phyloP scores from a whole-genome alignment of 352 stramenopile genomes.

The Phytophthora palmivora region DNA sequence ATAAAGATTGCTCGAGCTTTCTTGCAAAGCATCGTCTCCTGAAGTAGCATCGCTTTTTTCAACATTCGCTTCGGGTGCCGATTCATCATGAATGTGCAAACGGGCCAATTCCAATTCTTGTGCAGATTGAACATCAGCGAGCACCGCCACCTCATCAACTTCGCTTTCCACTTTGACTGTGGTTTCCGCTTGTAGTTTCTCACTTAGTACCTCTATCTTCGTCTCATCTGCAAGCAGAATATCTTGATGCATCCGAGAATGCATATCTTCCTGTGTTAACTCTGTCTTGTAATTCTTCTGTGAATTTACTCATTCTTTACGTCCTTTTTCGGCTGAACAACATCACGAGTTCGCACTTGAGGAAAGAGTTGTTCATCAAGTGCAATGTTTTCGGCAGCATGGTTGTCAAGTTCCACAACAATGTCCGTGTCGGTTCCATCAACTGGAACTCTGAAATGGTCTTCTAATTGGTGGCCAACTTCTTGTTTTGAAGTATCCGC shows the following conservation, averaged over 20 bases:
- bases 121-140: background rate
- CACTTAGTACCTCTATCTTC: background rate
- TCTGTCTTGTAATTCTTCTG: background rate
- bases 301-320: background rate
- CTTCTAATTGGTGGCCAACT: constrained; percentile 4
- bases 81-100: constrained; percentile 5
- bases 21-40: constrained; percentile 1
- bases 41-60: background rate
- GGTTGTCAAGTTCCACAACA: constrained; percentile 2
- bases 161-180: constrained; percentile 4
- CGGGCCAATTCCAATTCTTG: background rate
- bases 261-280: constrained; percentile 8
- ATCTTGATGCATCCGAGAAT: background rate
- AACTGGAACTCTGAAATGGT: constrained; percentile 1
- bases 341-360: constrained; percentile 11
- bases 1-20: background rate
- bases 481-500: constrained; percentile 9
- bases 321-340: background rate
- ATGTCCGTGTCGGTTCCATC: constrained; percentile 7
- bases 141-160: background rate
- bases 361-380: background rate
- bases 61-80: constrained; percentile 4
- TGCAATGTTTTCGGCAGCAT: constrained; percentile 9
- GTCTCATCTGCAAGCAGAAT: constrained; percentile 1
- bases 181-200: constrained; percentile 6